A percentile compares a stretch with the other conserved stretches of the same genome.
These are phyloP conservation scores for Gynandropsis gynandra DNA, from an alignment of 345 rosid genomes.

Conservation along the genomic window DNA sequence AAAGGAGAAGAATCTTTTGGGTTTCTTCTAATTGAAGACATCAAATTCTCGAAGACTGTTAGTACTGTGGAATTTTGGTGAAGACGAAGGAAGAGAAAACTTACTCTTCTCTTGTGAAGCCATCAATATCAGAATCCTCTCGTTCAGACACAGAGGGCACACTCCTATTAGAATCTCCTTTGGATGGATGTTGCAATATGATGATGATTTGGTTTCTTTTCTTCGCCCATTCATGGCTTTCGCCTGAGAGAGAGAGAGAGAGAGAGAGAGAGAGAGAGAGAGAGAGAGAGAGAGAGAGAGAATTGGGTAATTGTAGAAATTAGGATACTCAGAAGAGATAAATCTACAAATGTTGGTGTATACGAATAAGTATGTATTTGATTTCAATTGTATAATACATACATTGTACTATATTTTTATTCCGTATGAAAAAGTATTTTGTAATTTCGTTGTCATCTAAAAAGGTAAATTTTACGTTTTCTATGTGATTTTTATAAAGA, in stretches of 20 bases:
- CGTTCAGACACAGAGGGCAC: slow-evolving; percentile 53
- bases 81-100: no score
- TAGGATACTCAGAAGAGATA: not conserved
- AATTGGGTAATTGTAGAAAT: not conserved
- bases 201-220: slow-evolving; percentile 26
- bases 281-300: not conserved
- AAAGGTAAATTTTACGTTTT: not conserved
- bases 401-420: no score
- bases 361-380: no score
- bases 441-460: no score
- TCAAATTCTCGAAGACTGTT: no score
- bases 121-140: slow-evolving; percentile 34
- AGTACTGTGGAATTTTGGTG: no score
- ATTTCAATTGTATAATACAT: not conserved
- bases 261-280: not conserved
- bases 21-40: no score
- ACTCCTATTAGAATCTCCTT: slow-evolving; percentile 43
- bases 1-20: no score
- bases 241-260: not conserved
- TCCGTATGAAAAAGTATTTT: no score
- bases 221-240: slow-evolving; percentile 35
- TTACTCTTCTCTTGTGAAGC: no score
- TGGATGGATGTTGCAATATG: slow-evolving; percentile 64
- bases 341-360: not conserved
- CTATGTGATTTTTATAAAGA: no score